Evolutionary conservation across 352 stramenopile genomes (phyloP).

Genomic region (Phytophthora uliginosa): DNA sequence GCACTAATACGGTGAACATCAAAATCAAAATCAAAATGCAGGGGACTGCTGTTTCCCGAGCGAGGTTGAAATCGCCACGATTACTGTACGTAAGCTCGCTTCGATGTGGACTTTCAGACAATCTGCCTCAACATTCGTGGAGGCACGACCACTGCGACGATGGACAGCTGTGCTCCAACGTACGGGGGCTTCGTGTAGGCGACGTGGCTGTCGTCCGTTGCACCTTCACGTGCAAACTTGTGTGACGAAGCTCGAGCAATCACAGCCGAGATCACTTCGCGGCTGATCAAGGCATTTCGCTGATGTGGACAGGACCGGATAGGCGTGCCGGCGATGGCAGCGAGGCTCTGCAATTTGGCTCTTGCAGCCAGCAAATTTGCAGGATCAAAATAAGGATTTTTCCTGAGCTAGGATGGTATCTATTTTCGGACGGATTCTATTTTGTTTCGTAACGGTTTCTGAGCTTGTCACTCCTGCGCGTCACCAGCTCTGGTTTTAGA

Average conservation of each 20-base stretch:
- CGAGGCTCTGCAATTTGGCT: too few species aligned
- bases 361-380: not conserved
- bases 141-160: conserved; percentile 17
- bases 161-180: conserved; percentile 22
- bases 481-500: conserved; percentile 21
- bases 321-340: not conserved
- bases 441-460: conserved; percentile 17
- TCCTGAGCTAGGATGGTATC: conserved; percentile 5
- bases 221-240: conserved; percentile 8
- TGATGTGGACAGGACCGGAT: conserved; percentile 15
- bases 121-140: conserved; percentile 12
- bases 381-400: not conserved
- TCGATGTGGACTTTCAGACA: conserved; percentile 4
- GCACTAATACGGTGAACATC: not conserved
- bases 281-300: conserved; percentile 8
- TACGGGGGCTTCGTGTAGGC: conserved; percentile 13
- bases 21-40: not conserved
- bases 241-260: conserved; percentile 16
- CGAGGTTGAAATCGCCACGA: not conserved
- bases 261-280: not conserved
- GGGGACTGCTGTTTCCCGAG: conserved; percentile 8
- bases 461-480: conserved; percentile 2
- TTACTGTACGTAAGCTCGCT: not conserved
- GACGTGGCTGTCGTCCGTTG: conserved; percentile 6
- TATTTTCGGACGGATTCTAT: conserved; percentile 23